These are phyloP conservation scores for Cicer cuneatum DNA, from an alignment of 306 rosid genomes.

Conservation along the genomic window DNA sequence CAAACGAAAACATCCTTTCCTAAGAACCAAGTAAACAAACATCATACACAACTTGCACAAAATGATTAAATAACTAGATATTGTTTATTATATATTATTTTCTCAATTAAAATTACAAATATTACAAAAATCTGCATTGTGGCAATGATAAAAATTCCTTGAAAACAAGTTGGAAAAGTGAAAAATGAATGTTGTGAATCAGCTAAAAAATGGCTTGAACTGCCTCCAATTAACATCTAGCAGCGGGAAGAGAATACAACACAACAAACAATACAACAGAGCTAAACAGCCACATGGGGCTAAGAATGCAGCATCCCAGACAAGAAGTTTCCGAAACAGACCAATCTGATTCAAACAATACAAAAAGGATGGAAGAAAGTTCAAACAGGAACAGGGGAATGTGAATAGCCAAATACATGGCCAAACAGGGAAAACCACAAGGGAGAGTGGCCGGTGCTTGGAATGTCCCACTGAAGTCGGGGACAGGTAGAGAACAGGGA, in stretches of 20 bases:
- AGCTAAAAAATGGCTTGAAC: not conserved
- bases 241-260: constrained; percentile 25
- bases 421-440: not conserved
- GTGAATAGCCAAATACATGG: not conserved
- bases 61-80: constrained; percentile 25
- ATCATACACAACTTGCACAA: constrained; percentile 23
- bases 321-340: constrained; percentile 7
- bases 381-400: not conserved
- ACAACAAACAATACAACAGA: not conserved
- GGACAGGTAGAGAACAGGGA: not conserved
- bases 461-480: constrained; percentile 11
- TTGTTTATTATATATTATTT: constrained; percentile 6
- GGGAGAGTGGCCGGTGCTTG: not conserved
- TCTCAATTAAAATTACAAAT: constrained; percentile 19
- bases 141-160: constrained; percentile 1
- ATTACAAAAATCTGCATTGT: not conserved
- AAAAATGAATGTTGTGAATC: not conserved
- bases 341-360: constrained; percentile 2
- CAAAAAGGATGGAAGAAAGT: not conserved
- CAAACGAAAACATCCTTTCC: not conserved
- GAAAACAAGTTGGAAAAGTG: not conserved
- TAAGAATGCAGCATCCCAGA: constrained; percentile 18
- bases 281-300: not conserved
- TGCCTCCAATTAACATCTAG: constrained; percentile 13
- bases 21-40: constrained; percentile 18